Percentiles rank a stretch among this genome's conserved stretches.
phyloP scores from a whole-genome alignment of 2,329 filamentous ascomycete species.

The Hypomyces rosellus region DNA sequence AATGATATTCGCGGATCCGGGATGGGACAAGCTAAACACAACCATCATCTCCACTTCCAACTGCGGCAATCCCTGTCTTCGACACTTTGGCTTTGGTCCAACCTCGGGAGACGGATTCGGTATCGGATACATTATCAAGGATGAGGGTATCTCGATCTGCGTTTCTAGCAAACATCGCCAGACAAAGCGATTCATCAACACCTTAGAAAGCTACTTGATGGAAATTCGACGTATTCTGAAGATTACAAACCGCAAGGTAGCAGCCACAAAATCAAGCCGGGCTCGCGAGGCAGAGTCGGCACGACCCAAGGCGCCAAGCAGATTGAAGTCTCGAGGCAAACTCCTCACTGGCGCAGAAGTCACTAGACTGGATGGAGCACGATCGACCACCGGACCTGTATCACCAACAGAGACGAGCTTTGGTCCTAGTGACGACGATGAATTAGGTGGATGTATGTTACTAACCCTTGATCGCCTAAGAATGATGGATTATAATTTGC shows the following conservation, averaged over 20 bases:
- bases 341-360: slow-evolving; percentile 57
- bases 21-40: slow-evolving; percentile 93
- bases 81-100: slow-evolving; percentile 95
- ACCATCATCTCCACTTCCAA: slow-evolving; percentile 97
- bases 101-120: slow-evolving; percentile 92
- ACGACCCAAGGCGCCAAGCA: slow-evolving; percentile 32
- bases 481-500: slow-evolving; percentile 11
- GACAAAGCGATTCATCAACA: slow-evolving; percentile 83
- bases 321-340: slow-evolving; percentile 66
- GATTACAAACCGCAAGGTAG: slow-evolving; percentile 50
- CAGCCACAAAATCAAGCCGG: slow-evolving; percentile 38
- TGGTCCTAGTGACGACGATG: slow-evolving; percentile 75
- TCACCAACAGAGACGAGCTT: slow-evolving; percentile 64
- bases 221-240: slow-evolving; percentile 82
- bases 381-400: slow-evolving; percentile 41
- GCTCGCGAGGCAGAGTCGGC: slow-evolving; percentile 47
- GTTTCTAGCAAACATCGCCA: slow-evolving; percentile 91
- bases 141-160: slow-evolving; percentile 72
- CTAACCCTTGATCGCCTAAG: neutral
- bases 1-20: slow-evolving; percentile 75
- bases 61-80: slow-evolving; percentile 89
- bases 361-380: slow-evolving; percentile 29
- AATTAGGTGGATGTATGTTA: slow-evolving; percentile 84
- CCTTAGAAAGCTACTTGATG: slow-evolving; percentile 81
- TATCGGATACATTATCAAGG: slow-evolving; percentile 97